Evolutionary conservation across 176 grass and related monocot genomes (phyloP).

Genomic region (Chloris gayana): DNA sequence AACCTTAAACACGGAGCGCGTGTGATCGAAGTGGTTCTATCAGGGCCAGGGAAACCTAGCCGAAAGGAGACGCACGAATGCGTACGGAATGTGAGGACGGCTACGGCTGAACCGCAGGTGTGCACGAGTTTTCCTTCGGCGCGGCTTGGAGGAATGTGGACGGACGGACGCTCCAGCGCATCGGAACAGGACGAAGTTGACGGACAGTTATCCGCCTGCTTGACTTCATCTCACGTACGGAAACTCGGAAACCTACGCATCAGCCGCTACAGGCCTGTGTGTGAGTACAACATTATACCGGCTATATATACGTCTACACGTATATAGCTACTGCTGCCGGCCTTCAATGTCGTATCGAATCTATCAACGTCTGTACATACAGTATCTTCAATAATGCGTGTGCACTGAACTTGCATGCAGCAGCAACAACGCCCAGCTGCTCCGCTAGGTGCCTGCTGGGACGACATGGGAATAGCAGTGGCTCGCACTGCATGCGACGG

Average conservation of each 20-base stretch:
- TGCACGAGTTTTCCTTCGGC: background rate
- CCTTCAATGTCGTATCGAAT: background rate
- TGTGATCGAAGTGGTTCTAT: background rate
- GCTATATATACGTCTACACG: too few species aligned
- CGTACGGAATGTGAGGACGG: background rate
- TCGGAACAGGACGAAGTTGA: slow-evolving; percentile 2
- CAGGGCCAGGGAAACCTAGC: background rate
- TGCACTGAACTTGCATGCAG: background rate
- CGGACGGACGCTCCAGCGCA: slow-evolving; percentile 3
- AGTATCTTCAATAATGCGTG: background rate
- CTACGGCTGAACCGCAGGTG: background rate
- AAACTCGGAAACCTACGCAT: background rate
- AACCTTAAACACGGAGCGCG: background rate
- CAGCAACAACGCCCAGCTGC: background rate
- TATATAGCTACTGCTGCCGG: background rate
- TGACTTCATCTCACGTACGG: slow-evolving; percentile 10
- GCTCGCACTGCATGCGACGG: background rate
- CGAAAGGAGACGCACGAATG: background rate
- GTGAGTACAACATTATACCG: background rate
- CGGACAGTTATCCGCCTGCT: slow-evolving; percentile 6
- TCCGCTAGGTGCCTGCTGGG: background rate
- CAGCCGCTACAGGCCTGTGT: background rate
- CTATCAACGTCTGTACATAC: too few species aligned
- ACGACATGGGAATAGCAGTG: slow-evolving; percentile 6
- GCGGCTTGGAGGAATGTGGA: background rate